Base-by-base conservation (phyloP, 2,329 filamentous ascomycete species). In the Cladobotryum protrusum region DNA sequence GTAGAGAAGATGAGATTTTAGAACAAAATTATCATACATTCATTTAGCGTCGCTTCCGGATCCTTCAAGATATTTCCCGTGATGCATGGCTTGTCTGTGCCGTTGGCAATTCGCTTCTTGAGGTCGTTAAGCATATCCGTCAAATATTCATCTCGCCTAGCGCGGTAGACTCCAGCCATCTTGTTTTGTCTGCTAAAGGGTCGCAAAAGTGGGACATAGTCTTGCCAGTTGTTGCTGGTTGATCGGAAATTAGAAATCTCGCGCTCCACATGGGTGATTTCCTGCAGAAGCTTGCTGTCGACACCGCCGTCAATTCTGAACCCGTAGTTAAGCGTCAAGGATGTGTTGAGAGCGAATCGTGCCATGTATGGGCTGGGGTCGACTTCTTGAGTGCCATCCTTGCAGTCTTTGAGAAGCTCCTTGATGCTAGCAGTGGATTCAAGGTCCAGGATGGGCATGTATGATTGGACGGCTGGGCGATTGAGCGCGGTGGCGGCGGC, bases 171-270 rank as follows among this genome's bases (percentile, higher is more conserved):
- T 7, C 77, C 69, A 0, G 87, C 85, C 44, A 81, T 76, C 3
- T 73, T 72, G 59, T 81, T 89, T 55, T 76, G 76, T 32, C 74
- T 79, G 2, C 82, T 77, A 56, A 81, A 76, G 2, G 89, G 64
- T 24, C 88, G 76, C 53, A 93, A 63, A 5, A 91, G 60, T 0
- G 88, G 87, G n/a, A 93, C 80, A 57, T 92, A 92, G 60, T 93
- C 88, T 60, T 89, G 85, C 81, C 86, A 88, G 63, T 92, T 92
- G 62, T 90, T 89, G 59, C 84, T 88, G 0, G 87, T 92, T 20
- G 81, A 86, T 43, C 88, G 73, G 61, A 91, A 86, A 58, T 87
- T 87, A 47, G 83, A 85, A 19, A 93, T 82, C 5, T 82, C 83
- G 29, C 86, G 77, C 64, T 92, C 88, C 3, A 92, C 87, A 43